Evolutionary conservation across 108 stramenopile species (phyloP).

Genomic region (Fragilaria radians): DNA sequence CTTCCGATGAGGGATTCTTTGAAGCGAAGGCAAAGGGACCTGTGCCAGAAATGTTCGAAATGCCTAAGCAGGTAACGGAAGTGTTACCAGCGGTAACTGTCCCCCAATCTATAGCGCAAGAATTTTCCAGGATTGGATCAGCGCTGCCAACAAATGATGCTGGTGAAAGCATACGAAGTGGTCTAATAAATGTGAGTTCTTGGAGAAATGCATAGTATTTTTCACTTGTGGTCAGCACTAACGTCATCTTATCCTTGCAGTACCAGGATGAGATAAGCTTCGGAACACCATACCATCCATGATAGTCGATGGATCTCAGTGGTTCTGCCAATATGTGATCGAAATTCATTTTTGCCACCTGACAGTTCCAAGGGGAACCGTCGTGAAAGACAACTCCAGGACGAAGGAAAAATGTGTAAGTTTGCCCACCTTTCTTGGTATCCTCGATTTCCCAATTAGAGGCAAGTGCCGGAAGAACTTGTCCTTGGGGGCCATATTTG

Average conservation of each 20-base stretch:
- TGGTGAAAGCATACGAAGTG: conserved; percentile 32
- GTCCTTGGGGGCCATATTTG: conserved; percentile 22
- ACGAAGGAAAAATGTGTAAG: conserved; percentile 32
- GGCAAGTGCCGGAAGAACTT: conserved; percentile 31
- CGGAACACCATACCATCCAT: conserved; percentile 39
- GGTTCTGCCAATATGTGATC: conserved; percentile 31
- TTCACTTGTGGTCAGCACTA: conserved; percentile 19
- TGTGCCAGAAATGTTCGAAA: conserved; percentile 22
- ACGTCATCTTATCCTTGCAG: conserved; percentile 9
- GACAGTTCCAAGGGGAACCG: conserved; percentile 35
- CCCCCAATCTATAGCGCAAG: conserved; percentile 30
- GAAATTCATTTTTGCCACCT: conserved; percentile 39
- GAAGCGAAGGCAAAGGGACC: conserved; percentile 26
- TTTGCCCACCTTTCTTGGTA: conserved; percentile 15
- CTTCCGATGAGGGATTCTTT: conserved; percentile 1
- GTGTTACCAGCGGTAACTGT: neutral
- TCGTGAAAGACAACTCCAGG: conserved; percentile 36
- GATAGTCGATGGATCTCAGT: conserved; percentile 12
- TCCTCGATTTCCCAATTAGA: conserved; percentile 18
- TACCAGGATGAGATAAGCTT: conserved; percentile 10
- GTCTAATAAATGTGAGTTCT: conserved; percentile 37
- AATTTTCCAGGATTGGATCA: conserved; percentile 30
- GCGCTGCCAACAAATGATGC: conserved; percentile 16
- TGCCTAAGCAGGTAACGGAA: conserved; percentile 29
- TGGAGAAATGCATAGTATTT: conserved; percentile 32